Percentiles rank a stretch among this genome's conserved stretches.
Evolutionary conservation across 2,329 filamentous ascomycete genomes (phyloP).

Genomic region (Alternaria triticimaculans): DNA sequence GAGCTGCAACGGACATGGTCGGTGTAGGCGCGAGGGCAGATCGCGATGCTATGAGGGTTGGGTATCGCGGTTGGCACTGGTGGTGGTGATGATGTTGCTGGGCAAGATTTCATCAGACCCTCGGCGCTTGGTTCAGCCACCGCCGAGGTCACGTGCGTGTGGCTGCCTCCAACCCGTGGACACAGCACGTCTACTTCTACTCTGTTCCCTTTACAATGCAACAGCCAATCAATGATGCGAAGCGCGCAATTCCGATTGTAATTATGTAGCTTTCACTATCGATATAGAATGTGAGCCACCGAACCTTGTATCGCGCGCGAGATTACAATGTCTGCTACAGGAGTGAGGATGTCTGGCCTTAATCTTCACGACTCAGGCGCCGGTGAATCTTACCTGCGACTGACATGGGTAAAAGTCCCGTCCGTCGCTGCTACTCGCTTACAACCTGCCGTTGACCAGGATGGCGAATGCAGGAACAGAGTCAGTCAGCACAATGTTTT

Average conservation of each 20-base stretch:
- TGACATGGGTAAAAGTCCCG: not conserved
- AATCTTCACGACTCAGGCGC: not conserved
- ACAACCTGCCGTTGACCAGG: not conserved
- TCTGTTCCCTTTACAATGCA: not conserved
- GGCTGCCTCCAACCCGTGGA: too few species aligned
- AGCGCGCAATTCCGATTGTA: not conserved
- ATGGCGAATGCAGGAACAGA: conserved; percentile 11
- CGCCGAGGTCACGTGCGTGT: conserved; percentile 17
- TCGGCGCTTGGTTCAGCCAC: conserved; percentile 9
- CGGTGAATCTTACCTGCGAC: not conserved
- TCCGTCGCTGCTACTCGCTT: conserved; percentile 4
- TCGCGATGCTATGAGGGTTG: conserved; percentile 2
- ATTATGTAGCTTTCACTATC: not conserved
- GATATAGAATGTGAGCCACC: not conserved
- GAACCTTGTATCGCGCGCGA: not conserved
- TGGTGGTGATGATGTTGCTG: conserved; percentile 1
- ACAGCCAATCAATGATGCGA: not conserved
- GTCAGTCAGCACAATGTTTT: not conserved
- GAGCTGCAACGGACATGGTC: conserved; percentile 59
- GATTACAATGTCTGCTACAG: not conserved
- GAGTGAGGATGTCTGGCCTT: not conserved
- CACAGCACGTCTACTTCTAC: not conserved
- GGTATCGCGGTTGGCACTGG: conserved; percentile 2
- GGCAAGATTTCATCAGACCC: conserved; percentile 13
- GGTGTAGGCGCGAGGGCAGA: not conserved